phyloP scores from a whole-genome alignment of 2,329 filamentous ascomycete genomes.

The Xylariaceae sp. region DNA sequence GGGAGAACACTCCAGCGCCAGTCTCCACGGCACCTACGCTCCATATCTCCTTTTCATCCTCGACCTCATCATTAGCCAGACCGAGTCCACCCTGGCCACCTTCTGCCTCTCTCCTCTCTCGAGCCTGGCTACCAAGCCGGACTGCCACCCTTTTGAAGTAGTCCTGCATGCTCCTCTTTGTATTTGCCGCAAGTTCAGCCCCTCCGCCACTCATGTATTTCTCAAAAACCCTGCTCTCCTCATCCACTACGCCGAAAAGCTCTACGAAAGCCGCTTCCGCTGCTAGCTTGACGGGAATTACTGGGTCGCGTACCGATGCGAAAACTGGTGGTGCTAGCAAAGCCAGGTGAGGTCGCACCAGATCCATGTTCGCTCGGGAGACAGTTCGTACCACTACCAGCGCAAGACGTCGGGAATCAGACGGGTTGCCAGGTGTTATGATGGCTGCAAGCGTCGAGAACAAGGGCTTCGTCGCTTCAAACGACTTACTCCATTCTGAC shows the following conservation, averaged over 20 bases:
- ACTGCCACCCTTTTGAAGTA: conserved; percentile 94
- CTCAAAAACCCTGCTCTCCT: conserved; percentile 82
- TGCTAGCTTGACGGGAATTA: conserved; percentile 93
- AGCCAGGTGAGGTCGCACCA: conserved; percentile 76
- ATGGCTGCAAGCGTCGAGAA: conserved; percentile 73
- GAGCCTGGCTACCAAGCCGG: conserved; percentile 77
- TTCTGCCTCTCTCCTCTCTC: conserved; percentile 87
- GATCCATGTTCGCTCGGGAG: conserved; percentile 71
- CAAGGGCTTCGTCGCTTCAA: conserved; percentile 73
- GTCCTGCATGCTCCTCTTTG: conserved; percentile 87
- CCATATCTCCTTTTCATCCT: conserved; percentile 95
- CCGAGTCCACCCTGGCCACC: conserved; percentile 83
- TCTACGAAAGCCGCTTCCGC: conserved; percentile 92
- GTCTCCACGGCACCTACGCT: conserved; percentile 88
- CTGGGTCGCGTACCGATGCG: conserved; percentile 79
- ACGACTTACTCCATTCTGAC: conserved; percentile 61
- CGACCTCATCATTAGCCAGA: conserved; percentile 82
- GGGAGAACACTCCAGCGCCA: conserved; percentile 53
- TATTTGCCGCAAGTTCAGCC: conserved; percentile 62
- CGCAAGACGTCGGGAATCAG: conserved; percentile 79
- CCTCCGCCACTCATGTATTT: conserved; percentile 73
- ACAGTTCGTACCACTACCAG: conserved; percentile 86
- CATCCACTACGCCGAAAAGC: conserved; percentile 84
- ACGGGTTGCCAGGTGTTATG: conserved; percentile 72
- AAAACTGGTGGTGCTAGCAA: conserved; percentile 83